Evolutionary conservation across 2,329 filamentous ascomycete species (phyloP).

Genomic region (Calonectria honghensis): DNA sequence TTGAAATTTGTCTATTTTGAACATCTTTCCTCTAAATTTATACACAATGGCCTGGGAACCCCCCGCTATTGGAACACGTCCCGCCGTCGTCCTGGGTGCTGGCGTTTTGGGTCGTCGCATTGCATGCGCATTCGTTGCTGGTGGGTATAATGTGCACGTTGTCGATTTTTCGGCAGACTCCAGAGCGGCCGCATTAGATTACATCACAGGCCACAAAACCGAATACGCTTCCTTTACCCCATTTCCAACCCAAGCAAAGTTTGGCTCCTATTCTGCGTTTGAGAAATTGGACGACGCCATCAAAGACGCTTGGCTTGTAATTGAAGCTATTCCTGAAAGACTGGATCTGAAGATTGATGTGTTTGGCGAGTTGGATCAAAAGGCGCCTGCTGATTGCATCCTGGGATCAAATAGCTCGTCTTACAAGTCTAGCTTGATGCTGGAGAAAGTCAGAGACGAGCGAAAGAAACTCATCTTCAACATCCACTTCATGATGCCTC

Average conservation of each 20-base stretch:
- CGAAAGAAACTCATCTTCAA: neutral
- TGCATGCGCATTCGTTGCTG: neutral
- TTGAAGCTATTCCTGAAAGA: constrained; percentile 1
- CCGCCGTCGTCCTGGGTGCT: neutral
- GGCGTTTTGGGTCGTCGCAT: constrained; percentile 13
- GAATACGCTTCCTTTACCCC: neutral
- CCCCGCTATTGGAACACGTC: neutral
- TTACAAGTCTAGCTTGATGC: constrained; percentile 16
- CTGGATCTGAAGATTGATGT: neutral
- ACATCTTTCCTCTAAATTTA: neutral
- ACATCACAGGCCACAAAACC: neutral
- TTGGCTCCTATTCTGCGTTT: neutral
- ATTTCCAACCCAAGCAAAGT: neutral
- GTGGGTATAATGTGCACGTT: constrained; percentile 20
- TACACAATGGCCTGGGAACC: neutral
- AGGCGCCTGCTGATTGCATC: constrained; percentile 4
- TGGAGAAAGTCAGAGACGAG: constrained; percentile 2
- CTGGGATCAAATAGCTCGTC: constrained; percentile 9
- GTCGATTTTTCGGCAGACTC: constrained; percentile 11
- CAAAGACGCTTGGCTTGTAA: constrained; percentile 9
- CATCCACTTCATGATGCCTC: constrained; percentile 19
- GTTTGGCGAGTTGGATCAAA: constrained; percentile 9
- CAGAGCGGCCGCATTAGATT: neutral
- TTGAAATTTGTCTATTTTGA: neutral
- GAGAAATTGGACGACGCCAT: constrained; percentile 3